Conservation (phyloP, 2,329 filamentous ascomycete species). For the Periglandula ipomoeae region DNA sequence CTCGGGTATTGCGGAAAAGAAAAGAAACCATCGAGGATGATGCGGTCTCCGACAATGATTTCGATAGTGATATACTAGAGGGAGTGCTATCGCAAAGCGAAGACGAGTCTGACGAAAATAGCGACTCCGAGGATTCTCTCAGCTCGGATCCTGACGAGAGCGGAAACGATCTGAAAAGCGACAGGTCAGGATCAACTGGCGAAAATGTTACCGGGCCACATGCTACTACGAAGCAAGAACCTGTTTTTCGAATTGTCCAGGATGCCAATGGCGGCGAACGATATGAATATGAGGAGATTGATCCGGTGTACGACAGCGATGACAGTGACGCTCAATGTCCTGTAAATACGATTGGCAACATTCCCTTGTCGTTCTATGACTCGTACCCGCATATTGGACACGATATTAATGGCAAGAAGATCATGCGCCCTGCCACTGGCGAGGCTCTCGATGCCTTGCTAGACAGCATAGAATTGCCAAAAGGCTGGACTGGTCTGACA, state of each 20-base stretch:
- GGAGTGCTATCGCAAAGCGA: constrained; percentile 44
- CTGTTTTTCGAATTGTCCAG: constrained; percentile 42
- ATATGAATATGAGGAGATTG: constrained; percentile 89
- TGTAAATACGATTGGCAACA: constrained; percentile 89
- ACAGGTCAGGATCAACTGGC: constrained; percentile 29
- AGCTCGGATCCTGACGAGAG: constrained; percentile 2
- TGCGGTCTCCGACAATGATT: constrained; percentile 42
- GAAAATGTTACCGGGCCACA: neutral
- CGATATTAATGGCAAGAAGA: constrained; percentile 97
- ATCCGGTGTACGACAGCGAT: constrained; percentile 92
- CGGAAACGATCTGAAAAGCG: constrained; percentile 1
- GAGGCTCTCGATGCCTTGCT: constrained; percentile 88
- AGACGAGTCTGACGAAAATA: constrained; percentile 22
- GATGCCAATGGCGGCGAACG: constrained; percentile 87
- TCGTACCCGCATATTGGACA: constrained; percentile 97
- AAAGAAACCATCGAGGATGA: constrained; percentile 51
- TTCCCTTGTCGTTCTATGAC: constrained; percentile 91
- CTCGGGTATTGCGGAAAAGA: constrained; percentile 43
- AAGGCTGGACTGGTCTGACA: constrained; percentile 94
- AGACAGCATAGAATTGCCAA: constrained; percentile 92
- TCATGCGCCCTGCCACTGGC: constrained; percentile 89
- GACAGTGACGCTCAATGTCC: constrained; percentile 75
- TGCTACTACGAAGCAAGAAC: neutral
- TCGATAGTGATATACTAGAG: constrained; percentile 43
- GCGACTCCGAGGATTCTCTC: constrained; percentile 9